These are phyloP conservation scores for Camellia granthamiana DNA, from an alignment of 148 eudicot species.

Conservation along the genomic window DNA sequence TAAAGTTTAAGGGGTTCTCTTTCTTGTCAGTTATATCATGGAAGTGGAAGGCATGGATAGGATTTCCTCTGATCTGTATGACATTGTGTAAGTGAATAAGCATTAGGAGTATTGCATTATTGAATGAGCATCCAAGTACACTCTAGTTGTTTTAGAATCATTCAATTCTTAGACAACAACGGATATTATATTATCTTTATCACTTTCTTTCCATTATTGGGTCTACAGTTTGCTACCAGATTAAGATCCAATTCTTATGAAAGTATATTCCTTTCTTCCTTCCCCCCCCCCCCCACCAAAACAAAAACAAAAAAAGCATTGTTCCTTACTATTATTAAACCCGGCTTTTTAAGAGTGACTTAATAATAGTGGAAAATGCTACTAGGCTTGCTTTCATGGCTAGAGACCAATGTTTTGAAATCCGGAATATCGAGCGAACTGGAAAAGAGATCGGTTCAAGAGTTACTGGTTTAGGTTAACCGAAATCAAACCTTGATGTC, in stretches of 20 bases:
- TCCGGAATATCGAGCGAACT: no score
- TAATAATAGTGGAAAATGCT: background rate
- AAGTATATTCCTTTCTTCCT: background rate
- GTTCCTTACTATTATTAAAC: background rate
- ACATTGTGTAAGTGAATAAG: background rate
- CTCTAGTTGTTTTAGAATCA: no score
- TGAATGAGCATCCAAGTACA: no score
- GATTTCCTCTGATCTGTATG: background rate
- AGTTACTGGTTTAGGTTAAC: no score
- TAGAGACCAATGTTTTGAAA: no score
- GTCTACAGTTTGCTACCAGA: background rate
- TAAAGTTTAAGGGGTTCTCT: background rate
- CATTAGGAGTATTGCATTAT: background rate
- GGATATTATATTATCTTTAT: no score
- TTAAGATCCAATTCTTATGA: background rate
- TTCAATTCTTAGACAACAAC: no score
- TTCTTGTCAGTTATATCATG: background rate
- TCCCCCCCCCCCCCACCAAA: no score
- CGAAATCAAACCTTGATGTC: no score
- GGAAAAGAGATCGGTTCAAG: no score
- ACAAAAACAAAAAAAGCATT: background rate
- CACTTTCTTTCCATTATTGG: background rate
- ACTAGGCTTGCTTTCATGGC: background rate
- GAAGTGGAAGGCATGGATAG: background rate
- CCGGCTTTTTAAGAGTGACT: background rate